phyloP scores from a whole-genome alignment of 495 filamentous ascomycete species.

The Delitschia confertaspora region DNA sequence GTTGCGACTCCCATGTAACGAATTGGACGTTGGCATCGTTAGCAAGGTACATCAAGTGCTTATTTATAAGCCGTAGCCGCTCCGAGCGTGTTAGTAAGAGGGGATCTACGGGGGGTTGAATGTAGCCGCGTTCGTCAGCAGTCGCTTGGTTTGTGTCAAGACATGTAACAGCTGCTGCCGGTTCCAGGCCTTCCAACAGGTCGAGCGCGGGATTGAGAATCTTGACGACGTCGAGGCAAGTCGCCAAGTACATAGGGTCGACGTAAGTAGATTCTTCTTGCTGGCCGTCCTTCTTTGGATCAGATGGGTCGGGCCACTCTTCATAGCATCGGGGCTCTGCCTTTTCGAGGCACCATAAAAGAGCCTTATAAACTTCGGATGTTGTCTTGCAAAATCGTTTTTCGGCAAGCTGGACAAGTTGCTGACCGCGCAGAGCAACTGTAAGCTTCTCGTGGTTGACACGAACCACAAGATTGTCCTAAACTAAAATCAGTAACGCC shows the following conservation, averaged over 20 bases:
- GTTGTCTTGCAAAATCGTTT: conserved; percentile 56
- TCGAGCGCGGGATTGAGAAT: conserved; percentile 13
- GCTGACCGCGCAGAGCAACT: conserved; percentile 69
- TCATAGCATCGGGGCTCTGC: conserved; percentile 56
- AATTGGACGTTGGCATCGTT: conserved; percentile 66
- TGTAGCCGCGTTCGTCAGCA: neutral
- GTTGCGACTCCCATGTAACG: conserved; percentile 46
- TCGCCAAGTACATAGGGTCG: conserved; percentile 2
- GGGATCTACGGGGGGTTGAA: conserved; percentile 5
- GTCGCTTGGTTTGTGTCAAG: neutral
- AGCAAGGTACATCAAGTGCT: conserved; percentile 68
- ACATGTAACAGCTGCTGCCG: neutral
- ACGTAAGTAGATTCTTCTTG: neutral
- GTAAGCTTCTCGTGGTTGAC: conserved; percentile 80
- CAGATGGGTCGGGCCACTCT: conserved; percentile 16
- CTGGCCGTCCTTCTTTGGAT: neutral
- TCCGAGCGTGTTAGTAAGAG: neutral
- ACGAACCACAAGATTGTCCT: conserved; percentile 55
- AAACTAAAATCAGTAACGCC: neutral
- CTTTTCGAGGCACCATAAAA: conserved; percentile 61
- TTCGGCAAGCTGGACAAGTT: conserved; percentile 54
- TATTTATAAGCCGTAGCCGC: conserved; percentile 48
- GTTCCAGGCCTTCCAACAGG: conserved; percentile 20
- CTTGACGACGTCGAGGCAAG: conserved; percentile 11
- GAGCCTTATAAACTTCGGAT: conserved; percentile 60